Percentiles rank a stretch among this genome's conserved stretches.
Evolutionary conservation across 2,329 filamentous ascomycete species (phyloP).

Genomic region (Epichloe bromicola): DNA sequence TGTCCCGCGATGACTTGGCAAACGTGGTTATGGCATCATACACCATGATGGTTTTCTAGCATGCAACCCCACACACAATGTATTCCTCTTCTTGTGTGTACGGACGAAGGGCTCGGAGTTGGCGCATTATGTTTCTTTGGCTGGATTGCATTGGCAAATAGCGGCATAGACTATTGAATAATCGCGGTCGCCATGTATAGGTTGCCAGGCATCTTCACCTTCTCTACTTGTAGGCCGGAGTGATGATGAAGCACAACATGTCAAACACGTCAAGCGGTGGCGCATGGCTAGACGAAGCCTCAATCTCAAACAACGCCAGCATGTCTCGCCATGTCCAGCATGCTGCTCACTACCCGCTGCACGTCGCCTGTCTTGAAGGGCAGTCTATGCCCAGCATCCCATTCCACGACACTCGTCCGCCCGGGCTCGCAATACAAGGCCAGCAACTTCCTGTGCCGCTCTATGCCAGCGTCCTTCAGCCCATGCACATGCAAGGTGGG

Average conservation of each 20-base stretch:
- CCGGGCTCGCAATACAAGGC: constrained; percentile 45
- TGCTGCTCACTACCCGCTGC: constrained; percentile 19
- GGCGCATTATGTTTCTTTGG: constrained; percentile 1
- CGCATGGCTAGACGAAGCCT: too few species aligned
- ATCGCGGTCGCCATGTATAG: too few species aligned
- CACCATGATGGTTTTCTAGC: background rate
- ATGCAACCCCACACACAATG: background rate
- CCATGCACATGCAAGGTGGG: constrained; percentile 31
- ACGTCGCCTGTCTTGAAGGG: constrained; percentile 58
- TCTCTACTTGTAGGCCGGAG: too few species aligned
- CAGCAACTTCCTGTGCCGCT: constrained; percentile 35
- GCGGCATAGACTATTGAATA: background rate
- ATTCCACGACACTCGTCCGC: constrained; percentile 48
- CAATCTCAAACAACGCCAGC: constrained; percentile 2
- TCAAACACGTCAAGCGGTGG: too few species aligned
- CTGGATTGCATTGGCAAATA: constrained; percentile 1
- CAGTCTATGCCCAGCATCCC: constrained; percentile 60
- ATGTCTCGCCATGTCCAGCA: constrained; percentile 14
- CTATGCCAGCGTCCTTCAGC: constrained; percentile 47
- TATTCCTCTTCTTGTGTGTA: background rate
- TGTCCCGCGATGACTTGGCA: background rate
- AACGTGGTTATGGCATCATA: background rate
- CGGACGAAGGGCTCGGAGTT: constrained; percentile 1
- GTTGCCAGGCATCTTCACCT: background rate
- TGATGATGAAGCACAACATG: too few species aligned